A percentile compares a stretch with the other conserved stretches of the same genome.
Evolutionary conservation across 148 eudicot species (phyloP).

Genomic region (Dianthus caryophyllus): DNA sequence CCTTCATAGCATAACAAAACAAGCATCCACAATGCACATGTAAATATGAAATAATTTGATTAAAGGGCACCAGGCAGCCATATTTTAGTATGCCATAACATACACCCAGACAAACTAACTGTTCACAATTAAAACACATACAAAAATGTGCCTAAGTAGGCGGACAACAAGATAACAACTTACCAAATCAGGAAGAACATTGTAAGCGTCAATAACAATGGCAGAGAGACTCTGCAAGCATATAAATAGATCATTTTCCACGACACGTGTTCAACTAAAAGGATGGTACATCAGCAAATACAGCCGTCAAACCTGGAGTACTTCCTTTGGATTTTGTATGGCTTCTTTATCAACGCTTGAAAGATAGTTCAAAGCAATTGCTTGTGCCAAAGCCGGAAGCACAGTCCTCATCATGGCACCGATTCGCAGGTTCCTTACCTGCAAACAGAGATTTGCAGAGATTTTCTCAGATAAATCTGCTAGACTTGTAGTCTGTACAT

Average conservation of each 20-base stretch:
- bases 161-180: constrained; percentile 13
- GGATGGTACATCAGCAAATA: not conserved
- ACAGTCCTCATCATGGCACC: constrained; percentile 98
- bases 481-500: constrained; percentile 4
- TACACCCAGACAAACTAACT: not conserved
- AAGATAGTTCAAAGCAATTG: constrained; percentile 64
- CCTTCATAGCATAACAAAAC: constrained; percentile 39
- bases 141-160: not conserved
- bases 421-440: constrained; percentile 94
- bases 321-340: constrained; percentile 49
- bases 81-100: not conserved
- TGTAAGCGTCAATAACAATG: constrained; percentile 73
- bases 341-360: constrained; percentile 27
- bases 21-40: constrained; percentile 7
- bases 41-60: constrained; percentile 10
- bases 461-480: not conserved
- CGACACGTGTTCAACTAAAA: constrained; percentile 1
- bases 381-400: constrained; percentile 96
- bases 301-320: constrained; percentile 55
- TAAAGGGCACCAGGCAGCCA: not conserved
- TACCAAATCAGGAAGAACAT: constrained; percentile 86
- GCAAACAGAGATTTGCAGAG: constrained; percentile 3
- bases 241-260: not conserved
- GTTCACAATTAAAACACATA: not conserved
- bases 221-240: constrained; percentile 64